Base-by-base conservation (phyloP, 78 protist genomes). In the Guillardia theta region DNA sequence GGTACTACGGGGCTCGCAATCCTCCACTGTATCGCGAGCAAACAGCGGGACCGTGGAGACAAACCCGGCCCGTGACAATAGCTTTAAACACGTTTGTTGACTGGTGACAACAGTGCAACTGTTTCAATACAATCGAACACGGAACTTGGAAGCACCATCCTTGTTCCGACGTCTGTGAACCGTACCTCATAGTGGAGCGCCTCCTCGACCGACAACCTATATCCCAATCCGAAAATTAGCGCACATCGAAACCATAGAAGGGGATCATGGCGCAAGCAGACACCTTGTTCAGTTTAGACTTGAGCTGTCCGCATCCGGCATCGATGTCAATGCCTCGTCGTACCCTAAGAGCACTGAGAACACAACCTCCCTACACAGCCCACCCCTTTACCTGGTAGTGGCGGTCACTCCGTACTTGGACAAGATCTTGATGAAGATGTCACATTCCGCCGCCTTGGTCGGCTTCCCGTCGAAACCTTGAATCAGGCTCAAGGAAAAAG, bases 271-370 rank as follows among this genome's bases (percentile, higher is more conserved):
- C n/a, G n/a, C n/a, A n/a, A n/a, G n/a, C n/a, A n/a, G n/a, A n/a
- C 15, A 41, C 46, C 80, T 58, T 46, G 24, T 6, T 24, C 12
- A 76, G 62, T 88, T 39, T 64, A 0, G 70, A 22, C 46, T 77
- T 78, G 8, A 92, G 94, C 88, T 92, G 94, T 4, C 94, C 94
- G 62, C 94, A 92, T 30, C 94, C 94, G 8, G 94, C 94, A 30
- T 58, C 94, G 39, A 58, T 58, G 54, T 92, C 94, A 27, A 53
- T 58, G 94, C 83, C 94, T 21, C 94, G 94, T 1, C 94, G 94
- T 44, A 15, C 30, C 58, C 10, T 50, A 10, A 50, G 15, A 58
- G 94, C 54, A 62, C 70, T 1, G 70, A 53, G 54, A 48, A 53
- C 10, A 78, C 94, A 3, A 88, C 94, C 39, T 92, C 94, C 45